Conservation (phyloP, 23 red algal species). For the Gracilaria domingensis region DNA sequence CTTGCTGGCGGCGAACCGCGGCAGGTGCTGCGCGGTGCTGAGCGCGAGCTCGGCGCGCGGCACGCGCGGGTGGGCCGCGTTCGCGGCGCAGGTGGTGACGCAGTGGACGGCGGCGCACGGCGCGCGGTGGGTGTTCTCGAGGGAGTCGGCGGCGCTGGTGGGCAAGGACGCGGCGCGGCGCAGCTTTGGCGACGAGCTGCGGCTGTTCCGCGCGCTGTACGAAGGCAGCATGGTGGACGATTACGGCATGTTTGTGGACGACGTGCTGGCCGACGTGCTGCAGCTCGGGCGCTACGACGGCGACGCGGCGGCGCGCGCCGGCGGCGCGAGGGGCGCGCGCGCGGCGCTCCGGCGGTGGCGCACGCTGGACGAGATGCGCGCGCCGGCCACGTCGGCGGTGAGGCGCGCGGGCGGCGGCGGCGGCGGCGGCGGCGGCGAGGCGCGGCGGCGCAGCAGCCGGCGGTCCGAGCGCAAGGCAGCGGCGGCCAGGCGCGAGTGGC, state of each 20-base stretch:
- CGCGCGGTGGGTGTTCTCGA: constrained; percentile 43
- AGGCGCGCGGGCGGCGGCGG: background rate
- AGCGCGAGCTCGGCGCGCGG: constrained; percentile 8
- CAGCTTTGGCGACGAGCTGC: background rate
- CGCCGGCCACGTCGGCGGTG: background rate
- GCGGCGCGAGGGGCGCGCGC: background rate
- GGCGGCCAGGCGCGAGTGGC: background rate
- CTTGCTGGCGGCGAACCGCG: constrained; percentile 32
- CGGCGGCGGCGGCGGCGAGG: background rate
- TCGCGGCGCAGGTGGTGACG: background rate
- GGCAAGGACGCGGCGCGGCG: background rate
- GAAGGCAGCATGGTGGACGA: constrained; percentile 21
- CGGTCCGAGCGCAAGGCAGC: background rate
- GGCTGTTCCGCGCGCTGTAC: constrained; percentile 12
- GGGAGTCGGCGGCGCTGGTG: constrained; percentile 14
- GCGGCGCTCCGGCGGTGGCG: background rate
- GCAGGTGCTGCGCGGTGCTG: constrained; percentile 29
- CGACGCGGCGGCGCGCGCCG: background rate
- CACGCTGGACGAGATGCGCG: background rate
- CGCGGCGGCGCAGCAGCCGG: background rate
- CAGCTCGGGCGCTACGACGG: background rate
- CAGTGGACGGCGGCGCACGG: constrained; percentile 29
- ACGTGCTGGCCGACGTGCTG: constrained; percentile 33
- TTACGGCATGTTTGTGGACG: constrained; percentile 69
- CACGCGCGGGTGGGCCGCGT: constrained; percentile 19